phyloP scores from a whole-genome alignment of 257 asterid species.

The Rauvolfia tetraphylla region DNA sequence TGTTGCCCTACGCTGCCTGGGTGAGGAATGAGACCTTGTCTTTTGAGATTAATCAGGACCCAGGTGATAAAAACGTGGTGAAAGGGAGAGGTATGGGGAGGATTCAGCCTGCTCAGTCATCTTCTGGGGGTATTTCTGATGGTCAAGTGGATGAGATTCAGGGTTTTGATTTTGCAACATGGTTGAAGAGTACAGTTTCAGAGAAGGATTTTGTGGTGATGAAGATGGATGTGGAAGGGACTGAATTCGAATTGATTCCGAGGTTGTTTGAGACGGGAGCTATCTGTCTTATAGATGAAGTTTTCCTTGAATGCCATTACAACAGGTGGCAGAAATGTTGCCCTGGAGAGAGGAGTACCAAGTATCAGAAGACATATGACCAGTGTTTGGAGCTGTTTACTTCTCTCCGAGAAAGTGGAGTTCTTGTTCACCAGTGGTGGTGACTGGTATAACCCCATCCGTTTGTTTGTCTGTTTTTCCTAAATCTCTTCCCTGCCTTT shows the following conservation, averaged over 20 bases:
- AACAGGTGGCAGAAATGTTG: conserved; percentile 98
- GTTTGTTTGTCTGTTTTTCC: neutral
- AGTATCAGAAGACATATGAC: conserved; percentile 73
- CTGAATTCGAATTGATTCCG: conserved; percentile 88
- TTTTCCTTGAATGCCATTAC: conserved; percentile 93
- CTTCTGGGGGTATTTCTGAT: conserved; percentile 37
- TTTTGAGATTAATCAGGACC: conserved; percentile 82
- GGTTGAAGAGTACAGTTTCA: conserved; percentile 69
- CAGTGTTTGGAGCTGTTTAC: conserved; percentile 81
- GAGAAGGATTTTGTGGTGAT: conserved; percentile 82
- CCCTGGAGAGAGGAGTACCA: conserved; percentile 80
- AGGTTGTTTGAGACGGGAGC: conserved; percentile 80
- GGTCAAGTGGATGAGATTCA: conserved; percentile 67
- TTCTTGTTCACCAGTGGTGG: conserved; percentile 98
- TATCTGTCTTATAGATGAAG: conserved; percentile 85
- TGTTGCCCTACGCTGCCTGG: conserved; percentile 96
- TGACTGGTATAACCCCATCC: conserved; percentile 36
- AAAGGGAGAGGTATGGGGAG: conserved; percentile 94
- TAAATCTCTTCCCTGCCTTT: neutral
- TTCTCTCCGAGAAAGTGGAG: conserved; percentile 80
- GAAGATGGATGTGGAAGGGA: conserved; percentile 99
- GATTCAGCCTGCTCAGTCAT: conserved; percentile 75
- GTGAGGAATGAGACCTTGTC: conserved; percentile 73
- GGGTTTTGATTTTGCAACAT: conserved; percentile 90
- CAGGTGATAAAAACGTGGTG: conserved; percentile 56